Evolutionary conservation across 176 grass and related monocot genomes (phyloP), one percentile per base, ranked within the genome.

Genomic region (Triticum turgidum): DNA sequence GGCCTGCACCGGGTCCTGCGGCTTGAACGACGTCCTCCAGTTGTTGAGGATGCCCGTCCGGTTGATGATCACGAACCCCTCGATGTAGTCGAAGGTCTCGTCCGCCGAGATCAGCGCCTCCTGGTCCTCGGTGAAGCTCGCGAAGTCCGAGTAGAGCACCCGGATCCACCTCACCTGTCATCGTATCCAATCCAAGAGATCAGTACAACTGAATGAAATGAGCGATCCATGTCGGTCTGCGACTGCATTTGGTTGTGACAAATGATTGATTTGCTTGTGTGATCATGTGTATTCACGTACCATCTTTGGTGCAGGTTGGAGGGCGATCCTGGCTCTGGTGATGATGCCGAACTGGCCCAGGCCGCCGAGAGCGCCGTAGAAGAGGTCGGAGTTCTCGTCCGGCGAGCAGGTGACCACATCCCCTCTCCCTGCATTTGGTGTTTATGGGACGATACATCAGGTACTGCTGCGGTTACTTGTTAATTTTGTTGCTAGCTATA

Each of bases 21-120:
- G 93, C 86, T 89, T 94, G 89, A 98, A 98, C 2, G 96, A 98
- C 3, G 88, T 91, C 59, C 93, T 85, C 96, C 96, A 98, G 85
- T 94, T 98, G 88, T 95, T 98, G 24, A 98, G 84, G 56, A 98
- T 89, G 6, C 93, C 93, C 27, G 96, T 98, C 87, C 86, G 90
- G 77, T 98, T 98, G 83, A 95, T 98, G 83, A 89, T 98, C 69
- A 95, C 96, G 71, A 98, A 98, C 17, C 96, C 96, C 68, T 98
- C 96, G 20, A 98, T 87, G 85, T 98, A 98, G 73, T 98, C 96
- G 61, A 98, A 95, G 32, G 89, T 95, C 45, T 80, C 71, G 70
- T 91, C 88, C 56, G 77, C 67, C 14, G 92, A 81, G 80, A 95
- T 95, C 14, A 98, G 86, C 90, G 84, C 92, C 84, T 98, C 96